Evolutionary conservation across 495 filamentous ascomycete species (phyloP), one percentile per base, ranked within the genome.

Genomic region (Neurospora africana): DNA sequence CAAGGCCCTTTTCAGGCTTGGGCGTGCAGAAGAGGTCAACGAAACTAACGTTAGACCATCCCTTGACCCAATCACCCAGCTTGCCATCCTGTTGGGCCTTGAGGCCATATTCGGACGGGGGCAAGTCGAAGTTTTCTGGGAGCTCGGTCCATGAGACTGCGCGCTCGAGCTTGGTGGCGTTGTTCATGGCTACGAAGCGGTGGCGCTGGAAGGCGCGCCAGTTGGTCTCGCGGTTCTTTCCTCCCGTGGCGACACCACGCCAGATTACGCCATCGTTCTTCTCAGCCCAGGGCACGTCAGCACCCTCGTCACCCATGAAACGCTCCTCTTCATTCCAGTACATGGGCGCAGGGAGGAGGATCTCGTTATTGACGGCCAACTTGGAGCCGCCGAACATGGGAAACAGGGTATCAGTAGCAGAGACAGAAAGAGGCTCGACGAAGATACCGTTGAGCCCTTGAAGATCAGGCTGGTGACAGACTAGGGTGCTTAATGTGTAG

Each of bases 351-450:
- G 92, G 92, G 70, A 95, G 88, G 30, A 94, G 84, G 73, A 95
- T 91, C 72, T 95, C 92, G 78, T 92, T 93, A 81, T 93, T 94
- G 69, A 90, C 87, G 44, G 87, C 86, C 67, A 93, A 83, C 78
- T 95, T 95, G 76, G 87, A 91, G 69, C 91, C 91, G 69, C 91
- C 87, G 75, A 95, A 94, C 21, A 93, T 78, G 0, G 92, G 92
- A 37, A 93, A 83, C 38, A 93, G 80, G 39, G 84, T 82, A 72
- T 85, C 79, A 27, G 86, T 86, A 0, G 86, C 83, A 4, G 83
- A 77, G 72, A 90, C 83, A 35, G 83, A 86, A 44, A 91, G 82
- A 27, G 92, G 89, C 61, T 89, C 84, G 70, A 90, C 88, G 47
- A 95, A 87, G 68, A 90, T 89, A 43, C 92, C 92, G 75, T 93